phyloP scores from a whole-genome alignment of 2,329 filamentous ascomycete species.

The Volutella citrinella region DNA sequence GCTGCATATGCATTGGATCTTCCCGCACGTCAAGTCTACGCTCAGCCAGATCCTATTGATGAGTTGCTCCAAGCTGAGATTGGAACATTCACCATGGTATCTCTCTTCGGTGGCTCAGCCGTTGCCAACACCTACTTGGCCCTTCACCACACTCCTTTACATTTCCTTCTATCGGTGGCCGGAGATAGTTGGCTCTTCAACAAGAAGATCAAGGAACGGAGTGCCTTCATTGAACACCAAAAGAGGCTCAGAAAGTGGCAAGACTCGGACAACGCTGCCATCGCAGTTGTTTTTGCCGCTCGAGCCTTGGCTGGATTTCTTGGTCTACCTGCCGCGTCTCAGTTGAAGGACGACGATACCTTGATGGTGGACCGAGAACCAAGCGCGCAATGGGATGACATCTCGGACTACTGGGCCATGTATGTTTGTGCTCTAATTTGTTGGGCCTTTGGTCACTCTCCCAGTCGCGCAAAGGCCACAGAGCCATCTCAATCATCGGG shows the following conservation, averaged over 20 bases:
- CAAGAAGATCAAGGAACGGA: constrained; percentile 45
- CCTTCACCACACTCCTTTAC: constrained; percentile 56
- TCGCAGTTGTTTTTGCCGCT: constrained; percentile 49
- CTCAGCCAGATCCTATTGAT: constrained; percentile 24
- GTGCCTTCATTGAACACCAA: constrained; percentile 46
- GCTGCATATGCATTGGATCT: constrained; percentile 37
- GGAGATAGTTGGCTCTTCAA: constrained; percentile 59
- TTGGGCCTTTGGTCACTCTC: constrained; percentile 51
- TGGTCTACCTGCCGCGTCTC: constrained; percentile 15
- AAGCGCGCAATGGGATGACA: constrained; percentile 28
- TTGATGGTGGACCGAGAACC: constrained; percentile 1
- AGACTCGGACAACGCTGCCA: constrained; percentile 41
- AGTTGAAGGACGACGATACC: constrained; percentile 5
- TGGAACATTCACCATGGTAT: constrained; percentile 29
- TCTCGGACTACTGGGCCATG: constrained; percentile 53
- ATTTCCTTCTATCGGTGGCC: constrained; percentile 54
- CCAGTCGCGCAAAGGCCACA: constrained; percentile 16
- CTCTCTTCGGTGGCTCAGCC: constrained; percentile 43
- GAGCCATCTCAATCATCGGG: constrained; percentile 22
- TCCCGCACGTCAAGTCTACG: constrained; percentile 28
- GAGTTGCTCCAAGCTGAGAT: constrained; percentile 21
- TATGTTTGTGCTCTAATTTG: constrained; percentile 58
- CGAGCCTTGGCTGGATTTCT: constrained; percentile 48
- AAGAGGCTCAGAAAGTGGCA: constrained; percentile 45
- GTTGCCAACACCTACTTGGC: constrained; percentile 54